These are phyloP conservation scores for Xerocomus potaroensis DNA, from an alignment of 768 basidiomycete species.

Conservation along the genomic window DNA sequence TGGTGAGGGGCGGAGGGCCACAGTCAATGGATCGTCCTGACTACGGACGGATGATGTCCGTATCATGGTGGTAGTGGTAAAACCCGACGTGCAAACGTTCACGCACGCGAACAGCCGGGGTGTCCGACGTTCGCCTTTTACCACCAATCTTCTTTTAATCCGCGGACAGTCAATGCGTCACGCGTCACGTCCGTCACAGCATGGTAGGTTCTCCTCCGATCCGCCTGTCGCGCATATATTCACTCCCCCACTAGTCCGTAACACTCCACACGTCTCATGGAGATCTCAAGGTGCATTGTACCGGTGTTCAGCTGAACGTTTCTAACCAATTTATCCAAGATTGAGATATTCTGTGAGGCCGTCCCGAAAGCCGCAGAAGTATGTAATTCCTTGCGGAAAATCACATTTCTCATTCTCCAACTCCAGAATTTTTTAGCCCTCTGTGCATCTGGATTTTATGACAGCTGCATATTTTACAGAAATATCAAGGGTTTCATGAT, in stretches of 20 bases:
- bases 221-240: slow-evolving; percentile 22
- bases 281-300: slow-evolving; percentile 75
- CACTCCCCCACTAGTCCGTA: slow-evolving; percentile 62
- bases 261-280: slow-evolving; percentile 93
- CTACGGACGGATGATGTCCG: slow-evolving; percentile 71
- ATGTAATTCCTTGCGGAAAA: slow-evolving; percentile 2
- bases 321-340: slow-evolving; percentile 40
- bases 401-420: not conserved
- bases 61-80: slow-evolving; percentile 45
- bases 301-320: not conserved
- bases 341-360: slow-evolving; percentile 97
- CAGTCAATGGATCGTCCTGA: slow-evolving; percentile 71
- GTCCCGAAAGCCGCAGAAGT: slow-evolving; percentile 95
- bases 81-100: slow-evolving; percentile 22
- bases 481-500: slow-evolving; percentile 97
- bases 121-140: not conserved
- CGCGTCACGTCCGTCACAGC: slow-evolving; percentile 24
- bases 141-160: too few species aligned
- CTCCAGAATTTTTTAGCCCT: slow-evolving; percentile 90
- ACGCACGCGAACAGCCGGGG: not conserved
- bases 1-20: slow-evolving; percentile 59
- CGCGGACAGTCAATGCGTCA: slow-evolving; percentile 10
- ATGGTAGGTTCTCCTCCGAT: slow-evolving; percentile 27
- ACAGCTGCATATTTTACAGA: slow-evolving; percentile 83
- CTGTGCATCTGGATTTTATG: slow-evolving; percentile 85